Percentiles rank a stretch among this genome's conserved stretches.
These are phyloP conservation scores for Ephemerocybe angulata DNA, from an alignment of 768 basidiomycete species.

Conservation along the genomic window DNA sequence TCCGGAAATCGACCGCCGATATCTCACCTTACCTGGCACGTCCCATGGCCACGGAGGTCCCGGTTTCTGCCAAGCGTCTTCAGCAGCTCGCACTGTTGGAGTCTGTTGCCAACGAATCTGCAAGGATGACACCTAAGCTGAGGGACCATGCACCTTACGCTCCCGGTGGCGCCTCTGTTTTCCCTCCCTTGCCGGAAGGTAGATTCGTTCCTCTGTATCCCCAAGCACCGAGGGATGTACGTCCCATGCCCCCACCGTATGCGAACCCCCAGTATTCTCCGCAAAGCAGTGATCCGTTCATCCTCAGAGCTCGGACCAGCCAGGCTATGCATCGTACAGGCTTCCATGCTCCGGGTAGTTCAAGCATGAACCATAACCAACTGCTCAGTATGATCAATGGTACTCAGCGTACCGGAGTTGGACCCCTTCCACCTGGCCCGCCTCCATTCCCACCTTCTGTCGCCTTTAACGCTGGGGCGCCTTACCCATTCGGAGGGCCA, in stretches of 20 bases:
- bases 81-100: constrained; percentile 71
- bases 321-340: constrained; percentile 38
- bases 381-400: constrained; percentile 43
- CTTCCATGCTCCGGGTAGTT: constrained; percentile 33
- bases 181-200: constrained; percentile 20
- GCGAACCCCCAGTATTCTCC: constrained; percentile 9
- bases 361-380: constrained; percentile 52
- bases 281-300: constrained; percentile 30
- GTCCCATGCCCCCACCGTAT: constrained; percentile 19
- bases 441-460: constrained; percentile 9
- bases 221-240: background rate
- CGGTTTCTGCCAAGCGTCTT: constrained; percentile 58
- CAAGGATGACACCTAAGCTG: constrained; percentile 48
- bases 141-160: background rate
- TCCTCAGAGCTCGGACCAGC: constrained; percentile 47
- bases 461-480: background rate
- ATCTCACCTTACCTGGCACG: constrained; percentile 67
- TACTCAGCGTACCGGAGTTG: constrained; percentile 17
- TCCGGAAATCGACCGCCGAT: constrained; percentile 50
- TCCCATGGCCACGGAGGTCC: constrained; percentile 39
- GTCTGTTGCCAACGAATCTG: constrained; percentile 70
- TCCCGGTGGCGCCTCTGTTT: constrained; percentile 10
- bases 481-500: background rate
- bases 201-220: background rate
- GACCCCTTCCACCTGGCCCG: constrained; percentile 15